These are phyloP conservation scores for Colletotrichum ledebouriae DNA, from an alignment of 2,329 filamentous ascomycete species.

Conservation along the genomic window DNA sequence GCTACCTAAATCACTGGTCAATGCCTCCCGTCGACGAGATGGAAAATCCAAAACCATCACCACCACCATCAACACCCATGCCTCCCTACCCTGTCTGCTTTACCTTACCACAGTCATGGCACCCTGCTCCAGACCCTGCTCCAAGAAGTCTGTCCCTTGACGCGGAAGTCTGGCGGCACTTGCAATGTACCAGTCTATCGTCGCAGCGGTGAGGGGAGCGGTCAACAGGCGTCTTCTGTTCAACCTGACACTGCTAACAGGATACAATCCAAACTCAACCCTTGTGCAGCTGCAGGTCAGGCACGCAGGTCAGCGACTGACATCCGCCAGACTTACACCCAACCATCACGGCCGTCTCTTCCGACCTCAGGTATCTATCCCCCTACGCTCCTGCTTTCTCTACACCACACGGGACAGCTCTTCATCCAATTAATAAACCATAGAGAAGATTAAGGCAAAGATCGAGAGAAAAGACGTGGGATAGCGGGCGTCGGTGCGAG, in stretches of 20 bases:
- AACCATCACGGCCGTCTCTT: background rate
- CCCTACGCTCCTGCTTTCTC: background rate
- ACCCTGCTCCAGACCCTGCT: slow-evolving; percentile 20
- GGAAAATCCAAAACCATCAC: background rate
- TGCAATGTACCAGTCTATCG: slow-evolving; percentile 30
- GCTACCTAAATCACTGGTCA: too few relatives aligned
- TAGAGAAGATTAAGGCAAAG: background rate
- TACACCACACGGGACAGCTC: background rate
- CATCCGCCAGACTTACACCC: slow-evolving; percentile 1
- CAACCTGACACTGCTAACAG: slow-evolving; percentile 27
- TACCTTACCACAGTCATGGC: slow-evolving; percentile 18
- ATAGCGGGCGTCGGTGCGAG: slow-evolving; percentile 26
- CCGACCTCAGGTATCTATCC: background rate
- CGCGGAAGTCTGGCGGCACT: slow-evolving; percentile 15
- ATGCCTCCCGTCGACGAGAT: background rate
- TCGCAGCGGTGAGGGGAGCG: slow-evolving; percentile 36
- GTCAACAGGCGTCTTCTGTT: slow-evolving; percentile 12
- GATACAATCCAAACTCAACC: slow-evolving; percentile 17
- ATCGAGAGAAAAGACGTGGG: background rate
- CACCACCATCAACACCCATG: background rate
- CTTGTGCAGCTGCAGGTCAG: slow-evolving; percentile 25
- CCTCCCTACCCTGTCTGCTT: slow-evolving; percentile 19
- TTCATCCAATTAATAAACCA: background rate
- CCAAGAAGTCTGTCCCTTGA: slow-evolving; percentile 19
- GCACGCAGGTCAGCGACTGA: slow-evolving; percentile 20